Percentiles rank a stretch among this genome's conserved stretches.
phyloP scores from a whole-genome alignment of 768 basidiomycete species.

The Mycena capillaripes region DNA sequence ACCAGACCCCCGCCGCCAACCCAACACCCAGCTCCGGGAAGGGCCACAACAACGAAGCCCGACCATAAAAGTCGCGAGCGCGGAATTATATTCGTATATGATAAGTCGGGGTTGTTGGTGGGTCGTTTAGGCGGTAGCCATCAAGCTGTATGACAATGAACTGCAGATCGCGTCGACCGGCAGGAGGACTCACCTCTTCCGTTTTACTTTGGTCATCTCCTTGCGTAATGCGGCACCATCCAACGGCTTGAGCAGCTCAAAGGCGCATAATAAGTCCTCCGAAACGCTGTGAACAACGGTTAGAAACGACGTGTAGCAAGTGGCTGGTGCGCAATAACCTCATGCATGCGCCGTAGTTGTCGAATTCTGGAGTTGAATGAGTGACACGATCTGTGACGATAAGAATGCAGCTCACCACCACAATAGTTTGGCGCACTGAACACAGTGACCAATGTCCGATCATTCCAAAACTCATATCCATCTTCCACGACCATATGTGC shows the following conservation, averaged over 20 bases:
- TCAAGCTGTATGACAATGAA: constrained; percentile 17
- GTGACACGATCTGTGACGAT: constrained; percentile 13
- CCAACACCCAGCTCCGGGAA: constrained; percentile 19
- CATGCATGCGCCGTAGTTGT: constrained; percentile 97
- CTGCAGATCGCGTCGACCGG: not conserved
- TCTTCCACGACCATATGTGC: constrained; percentile 99
- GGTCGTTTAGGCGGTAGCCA: constrained; percentile 23
- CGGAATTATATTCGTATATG: constrained; percentile 45
- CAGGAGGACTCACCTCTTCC: constrained; percentile 82
- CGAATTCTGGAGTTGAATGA: constrained; percentile 74
- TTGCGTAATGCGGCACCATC: constrained; percentile 95
- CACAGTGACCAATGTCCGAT: constrained; percentile 96
- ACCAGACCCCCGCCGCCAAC: constrained; percentile 25
- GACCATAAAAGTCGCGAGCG: constrained; percentile 12
- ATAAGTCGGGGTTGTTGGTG: constrained; percentile 32
- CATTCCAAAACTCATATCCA: constrained; percentile 99
- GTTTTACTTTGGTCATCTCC: constrained; percentile 98
- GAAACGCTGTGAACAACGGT: constrained; percentile 75
- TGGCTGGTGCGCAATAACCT: constrained; percentile 63
- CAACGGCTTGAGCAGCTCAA: constrained; percentile 96
- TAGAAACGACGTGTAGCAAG: constrained; percentile 26
- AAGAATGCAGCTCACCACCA: constrained; percentile 76
- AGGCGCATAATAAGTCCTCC: constrained; percentile 96
- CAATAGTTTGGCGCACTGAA: constrained; percentile 99
- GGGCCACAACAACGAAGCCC: constrained; percentile 25